Evolutionary conservation across 768 basidiomycete species (phyloP), one percentile per base, ranked within the genome.

Genomic region (Lactarius hengduanensis): DNA sequence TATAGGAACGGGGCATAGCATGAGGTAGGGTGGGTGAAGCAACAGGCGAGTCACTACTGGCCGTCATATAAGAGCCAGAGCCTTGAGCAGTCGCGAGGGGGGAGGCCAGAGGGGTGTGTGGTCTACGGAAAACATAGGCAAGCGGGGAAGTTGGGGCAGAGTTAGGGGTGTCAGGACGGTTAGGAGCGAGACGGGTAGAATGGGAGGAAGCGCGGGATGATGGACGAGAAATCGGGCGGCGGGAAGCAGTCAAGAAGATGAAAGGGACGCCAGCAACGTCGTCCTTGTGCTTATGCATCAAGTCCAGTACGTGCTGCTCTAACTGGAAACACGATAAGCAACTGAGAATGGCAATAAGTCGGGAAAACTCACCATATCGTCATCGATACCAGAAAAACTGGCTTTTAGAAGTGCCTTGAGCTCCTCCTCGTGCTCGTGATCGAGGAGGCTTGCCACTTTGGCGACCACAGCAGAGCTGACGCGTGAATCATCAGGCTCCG

Each of bases 261-360:
- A 94, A 94, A 0, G 91, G 91, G 7, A 92, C 88, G 22, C 90
- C 89, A 15, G 88, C 86, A 47, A 89, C 79, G 79, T 92, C 89
- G 82, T 96, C 94, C 68, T 86, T 83, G 76, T 95, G 92, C 77
- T 91, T 90, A 78, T 98, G 96, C 96, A 98, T 97, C 68, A 97
- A 84, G 74, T 96, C 94, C 22, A 98, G 81, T 65, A 95, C 92
- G 74, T 88, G 86, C 72, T 95, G 91, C 74, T 97, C 95, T 68
- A 94, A 80, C 90, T 92, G 71, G 6, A 59, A 63, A 66, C 66
- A 71, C 47, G 73, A 59, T 61, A 22, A 62, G 45, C 26, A 54
- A 30, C 18, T 54, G 11, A 30, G 63, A 26, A 4, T 20, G 43
- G 59, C 59, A 15, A 6, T 53, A 40, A 22, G 26, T 36, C 6